Percentiles rank a stretch among this genome's conserved stretches.
Evolutionary conservation across 1,139 yeast species (phyloP).

Genomic region (Yamadazyma jaroonii): DNA sequence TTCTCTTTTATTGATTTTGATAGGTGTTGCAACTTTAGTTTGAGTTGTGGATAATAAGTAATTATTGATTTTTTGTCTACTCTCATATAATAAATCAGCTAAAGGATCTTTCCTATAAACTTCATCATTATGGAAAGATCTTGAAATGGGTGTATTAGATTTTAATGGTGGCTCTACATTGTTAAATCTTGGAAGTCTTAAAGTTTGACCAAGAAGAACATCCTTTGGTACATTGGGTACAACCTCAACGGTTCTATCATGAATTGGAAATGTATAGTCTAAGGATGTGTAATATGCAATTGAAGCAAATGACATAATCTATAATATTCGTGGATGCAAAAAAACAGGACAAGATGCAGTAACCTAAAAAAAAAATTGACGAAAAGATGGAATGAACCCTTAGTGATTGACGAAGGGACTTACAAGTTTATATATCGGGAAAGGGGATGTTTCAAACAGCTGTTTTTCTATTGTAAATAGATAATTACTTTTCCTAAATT

Average conservation of each 20-base stretch:
- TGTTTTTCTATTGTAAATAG: not conserved
- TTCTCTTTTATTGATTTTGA: conserved; percentile 9
- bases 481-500: conserved; percentile 6
- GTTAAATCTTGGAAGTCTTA: conserved; percentile 18
- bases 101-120: conserved; percentile 23
- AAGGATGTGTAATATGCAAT: conserved; percentile 13
- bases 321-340: not conserved
- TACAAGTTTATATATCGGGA: no score
- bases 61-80: conserved; percentile 16
- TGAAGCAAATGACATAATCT: conserved; percentile 4
- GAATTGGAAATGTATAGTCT: conserved; percentile 23
- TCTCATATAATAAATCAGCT: conserved; percentile 23
- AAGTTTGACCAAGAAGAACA: conserved; percentile 20
- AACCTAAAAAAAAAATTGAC: not conserved
- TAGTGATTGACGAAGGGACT: no score
- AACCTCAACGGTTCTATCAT: conserved; percentile 12
- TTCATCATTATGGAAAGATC: not conserved
- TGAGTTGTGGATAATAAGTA: conserved; percentile 3
- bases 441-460: not conserved
- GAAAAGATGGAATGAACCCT: not conserved
- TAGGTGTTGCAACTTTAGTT: conserved; percentile 3
- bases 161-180: conserved; percentile 7
- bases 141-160: not conserved
- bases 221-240: conserved; percentile 18
- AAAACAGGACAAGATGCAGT: no score